phyloP scores from a whole-genome alignment of 2,329 filamentous ascomycete species.

The Ophiosphaerella korrae region DNA sequence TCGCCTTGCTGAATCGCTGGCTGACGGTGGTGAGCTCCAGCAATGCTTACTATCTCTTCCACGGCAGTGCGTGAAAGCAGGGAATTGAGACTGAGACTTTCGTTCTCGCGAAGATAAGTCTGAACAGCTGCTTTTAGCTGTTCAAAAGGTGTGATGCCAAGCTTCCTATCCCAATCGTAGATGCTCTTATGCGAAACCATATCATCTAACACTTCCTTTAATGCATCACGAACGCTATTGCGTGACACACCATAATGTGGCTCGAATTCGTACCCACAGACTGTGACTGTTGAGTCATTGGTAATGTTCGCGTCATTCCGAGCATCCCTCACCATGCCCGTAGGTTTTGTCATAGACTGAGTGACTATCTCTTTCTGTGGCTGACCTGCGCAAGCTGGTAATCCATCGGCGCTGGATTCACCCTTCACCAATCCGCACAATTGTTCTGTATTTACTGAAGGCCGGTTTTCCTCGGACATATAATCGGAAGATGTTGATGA shows the following conservation, averaged over 20 bases:
- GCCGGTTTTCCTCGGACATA: no score
- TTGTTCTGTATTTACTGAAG: no score
- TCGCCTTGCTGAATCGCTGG: neutral
- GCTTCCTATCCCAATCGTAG: neutral
- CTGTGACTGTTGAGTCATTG: no score
- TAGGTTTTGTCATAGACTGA: no score
- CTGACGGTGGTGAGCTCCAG: neutral
- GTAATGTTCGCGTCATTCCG: no score
- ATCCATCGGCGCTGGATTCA: no score
- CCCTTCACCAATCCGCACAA: no score
- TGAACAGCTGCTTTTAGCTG: neutral
- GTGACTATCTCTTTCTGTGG: no score
- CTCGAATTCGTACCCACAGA: neutral
- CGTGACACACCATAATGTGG: neutral
- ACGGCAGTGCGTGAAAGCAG: neutral
- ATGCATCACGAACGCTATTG: neutral
- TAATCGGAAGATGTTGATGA: no score
- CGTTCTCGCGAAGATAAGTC: neutral
- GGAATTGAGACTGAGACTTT: neutral
- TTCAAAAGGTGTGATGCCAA: neutral
- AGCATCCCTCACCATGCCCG: no score
- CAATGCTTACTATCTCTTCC: neutral
- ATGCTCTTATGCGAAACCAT: neutral
- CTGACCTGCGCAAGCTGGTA: no score
- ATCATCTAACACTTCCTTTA: neutral